These are phyloP conservation scores for Casuarina equisetifolia DNA, from an alignment of 306 rosid genomes.

Conservation along the genomic window DNA sequence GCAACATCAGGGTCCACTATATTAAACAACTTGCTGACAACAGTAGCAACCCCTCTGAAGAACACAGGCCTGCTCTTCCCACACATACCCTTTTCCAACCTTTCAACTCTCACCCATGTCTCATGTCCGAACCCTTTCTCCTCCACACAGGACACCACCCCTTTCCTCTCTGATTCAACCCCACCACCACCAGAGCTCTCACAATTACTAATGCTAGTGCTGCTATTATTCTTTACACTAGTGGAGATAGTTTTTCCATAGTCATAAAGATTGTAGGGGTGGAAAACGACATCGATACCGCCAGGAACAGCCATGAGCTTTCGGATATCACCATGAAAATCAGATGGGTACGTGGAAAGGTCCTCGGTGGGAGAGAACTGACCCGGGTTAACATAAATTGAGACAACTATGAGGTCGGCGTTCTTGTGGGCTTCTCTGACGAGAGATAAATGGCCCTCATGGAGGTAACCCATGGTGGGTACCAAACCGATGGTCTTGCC, in stretches of 20 bases:
- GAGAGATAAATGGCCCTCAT: conserved; percentile 75
- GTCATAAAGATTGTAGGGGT: conserved; percentile 67
- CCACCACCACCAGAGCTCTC: neutral
- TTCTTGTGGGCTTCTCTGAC: conserved; percentile 53
- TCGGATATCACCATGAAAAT: conserved; percentile 60
- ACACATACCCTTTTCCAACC: conserved; percentile 76
- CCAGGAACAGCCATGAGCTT: conserved; percentile 62
- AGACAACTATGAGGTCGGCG: conserved; percentile 55
- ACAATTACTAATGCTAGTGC: neutral
- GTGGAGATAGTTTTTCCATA: conserved; percentile 26
- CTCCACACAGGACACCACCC: conserved; percentile 62
- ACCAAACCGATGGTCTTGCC: conserved; percentile 63
- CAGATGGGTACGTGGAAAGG: conserved; percentile 86
- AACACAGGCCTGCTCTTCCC: conserved; percentile 80
- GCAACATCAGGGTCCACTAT: conserved; percentile 89
- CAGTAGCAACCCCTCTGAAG: conserved; percentile 88
- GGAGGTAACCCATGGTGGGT: conserved; percentile 96
- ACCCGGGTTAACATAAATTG: conserved; percentile 85
- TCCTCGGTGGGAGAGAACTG: conserved; percentile 88
- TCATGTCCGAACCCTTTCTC: conserved; percentile 62
- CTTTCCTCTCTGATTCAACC: conserved; percentile 4
- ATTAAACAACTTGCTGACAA: conserved; percentile 82
- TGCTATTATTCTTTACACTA: neutral
- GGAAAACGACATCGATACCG: conserved; percentile 72
- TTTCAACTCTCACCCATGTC: conserved; percentile 81